These are phyloP conservation scores for Lactarius akahatsu DNA, from an alignment of 768 basidiomycete species.

Conservation along the genomic window DNA sequence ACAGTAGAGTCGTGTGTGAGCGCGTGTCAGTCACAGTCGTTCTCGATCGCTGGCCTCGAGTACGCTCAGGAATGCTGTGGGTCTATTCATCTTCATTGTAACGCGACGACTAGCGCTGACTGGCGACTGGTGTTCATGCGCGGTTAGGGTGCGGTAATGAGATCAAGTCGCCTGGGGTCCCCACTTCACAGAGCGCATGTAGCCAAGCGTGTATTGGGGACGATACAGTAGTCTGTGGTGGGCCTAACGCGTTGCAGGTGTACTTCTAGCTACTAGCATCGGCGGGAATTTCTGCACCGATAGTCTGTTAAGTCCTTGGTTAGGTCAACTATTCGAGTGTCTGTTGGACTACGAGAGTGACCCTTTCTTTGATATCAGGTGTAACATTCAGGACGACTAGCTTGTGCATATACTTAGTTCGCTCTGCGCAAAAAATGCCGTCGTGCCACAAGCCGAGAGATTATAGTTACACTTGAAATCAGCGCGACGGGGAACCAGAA, in stretches of 20 bases:
- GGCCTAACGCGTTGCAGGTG: constrained; percentile 4
- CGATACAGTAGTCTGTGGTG: constrained; percentile 5
- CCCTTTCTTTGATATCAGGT: no score
- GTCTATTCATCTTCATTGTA: background rate
- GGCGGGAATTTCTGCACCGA: background rate
- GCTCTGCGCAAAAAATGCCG: no score
- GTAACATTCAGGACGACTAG: no score
- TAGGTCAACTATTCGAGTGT: no score
- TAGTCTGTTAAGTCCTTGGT: background rate
- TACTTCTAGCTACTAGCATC: background rate
- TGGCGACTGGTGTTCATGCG: background rate
- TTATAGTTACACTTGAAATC: background rate
- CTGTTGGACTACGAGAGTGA: background rate
- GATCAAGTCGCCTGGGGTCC: background rate
- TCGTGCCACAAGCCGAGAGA: no score
- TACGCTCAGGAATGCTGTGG: constrained; percentile 13
- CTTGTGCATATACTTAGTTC: no score
- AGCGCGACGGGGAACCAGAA: background rate
- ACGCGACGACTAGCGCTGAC: background rate
- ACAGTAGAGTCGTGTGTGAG: constrained; percentile 12
- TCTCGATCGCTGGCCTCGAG: constrained; percentile 12
- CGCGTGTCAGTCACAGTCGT: background rate
- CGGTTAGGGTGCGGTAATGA: constrained; percentile 4
- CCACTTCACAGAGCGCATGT: constrained; percentile 2
- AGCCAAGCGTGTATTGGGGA: constrained; percentile 2